Evolutionary conservation across 2,329 filamentous ascomycete species (phyloP), one percentile per base, ranked within the genome.

Genomic region (Coniochaeta hoffmannii): DNA sequence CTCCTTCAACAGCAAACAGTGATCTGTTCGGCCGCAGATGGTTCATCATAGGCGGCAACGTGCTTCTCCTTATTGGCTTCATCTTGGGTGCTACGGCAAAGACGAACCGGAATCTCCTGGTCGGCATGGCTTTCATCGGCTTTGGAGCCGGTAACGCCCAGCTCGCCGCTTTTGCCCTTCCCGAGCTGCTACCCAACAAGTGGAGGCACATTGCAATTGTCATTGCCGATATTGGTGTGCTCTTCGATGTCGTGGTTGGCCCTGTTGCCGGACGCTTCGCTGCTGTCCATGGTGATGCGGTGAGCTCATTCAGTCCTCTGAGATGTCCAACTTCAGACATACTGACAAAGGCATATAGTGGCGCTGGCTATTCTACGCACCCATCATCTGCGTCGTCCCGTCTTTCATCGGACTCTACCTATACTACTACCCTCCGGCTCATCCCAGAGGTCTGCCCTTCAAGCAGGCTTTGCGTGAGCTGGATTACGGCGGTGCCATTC

Each of bases 181-280:
- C 74, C 6, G 74, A 77, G 58, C 68, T 78, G 22, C 67, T 78
- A 1, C 74, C 74, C 1, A 77, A 77, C 63, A 77, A 77, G 61
- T 77, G 73, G 73, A 63, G 74, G 54, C 72, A 76, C 59, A 73
- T 71, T 30, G 71, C 68, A 30, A 70, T 76, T 55, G 70, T 73
- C 2, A 64, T 77, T 46, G 73, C 73, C 4, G 73, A 75, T 59
- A 60, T 69, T 22, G 68, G 68, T 2, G 71, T 74, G 14, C 73
- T 73, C 50, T 64, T 79, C 54, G 70, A 72, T 2, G 74, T 78
- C 10, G 70, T 77, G 24, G 67, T 77, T 4, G 74, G 69, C 0
- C 75, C 76, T 2, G 71, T 78, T 9, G 73, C 72, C 10, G 75
- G 70, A 15, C 64, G 74, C 15, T 77, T 71, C 59, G 72, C 69